Evolutionary conservation across 176 grass and related monocot genomes (phyloP).

Genomic region (Themeda triandra): DNA sequence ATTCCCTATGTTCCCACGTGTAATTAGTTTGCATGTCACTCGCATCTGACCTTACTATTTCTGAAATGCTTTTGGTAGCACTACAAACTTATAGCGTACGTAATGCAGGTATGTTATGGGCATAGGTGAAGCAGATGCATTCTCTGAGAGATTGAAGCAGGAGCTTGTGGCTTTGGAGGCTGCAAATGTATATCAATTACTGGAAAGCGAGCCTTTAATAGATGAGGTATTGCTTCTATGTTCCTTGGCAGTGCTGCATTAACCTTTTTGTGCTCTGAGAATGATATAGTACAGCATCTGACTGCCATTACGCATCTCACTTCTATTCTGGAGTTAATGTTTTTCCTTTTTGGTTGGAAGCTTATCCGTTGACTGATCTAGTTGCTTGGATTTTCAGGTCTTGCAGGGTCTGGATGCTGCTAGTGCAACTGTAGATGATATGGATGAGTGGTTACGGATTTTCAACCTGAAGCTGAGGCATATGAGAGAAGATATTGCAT

Average conservation of each 20-base stretch:
- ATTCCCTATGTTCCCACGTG: neutral
- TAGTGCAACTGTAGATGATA: conserved; percentile 77
- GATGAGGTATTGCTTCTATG: conserved; percentile 65
- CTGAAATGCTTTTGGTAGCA: conserved; percentile 19
- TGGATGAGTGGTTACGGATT: conserved; percentile 96
- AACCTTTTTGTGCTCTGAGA: conserved; percentile 10
- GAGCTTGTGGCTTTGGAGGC: conserved; percentile 95
- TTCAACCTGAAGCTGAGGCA: conserved; percentile 96
- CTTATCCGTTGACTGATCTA: conserved; percentile 21
- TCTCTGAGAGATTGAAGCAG: conserved; percentile 95
- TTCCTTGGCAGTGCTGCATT: conserved; percentile 8
- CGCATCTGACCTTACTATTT: conserved; percentile 9
- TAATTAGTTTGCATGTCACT: conserved; percentile 14
- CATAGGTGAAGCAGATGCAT: conserved; percentile 96
- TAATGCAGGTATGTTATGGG: conserved; percentile 96
- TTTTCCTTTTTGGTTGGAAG: neutral
- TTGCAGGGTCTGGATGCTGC: conserved; percentile 80
- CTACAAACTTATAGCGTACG: conserved; percentile 20
- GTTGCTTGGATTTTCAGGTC: conserved; percentile 63
- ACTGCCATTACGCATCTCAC: neutral
- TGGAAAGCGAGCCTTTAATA: conserved; percentile 89
- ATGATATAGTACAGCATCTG: conserved; percentile 14
- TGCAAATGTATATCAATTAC: conserved; percentile 87
- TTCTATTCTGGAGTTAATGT: neutral
- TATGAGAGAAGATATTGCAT: conserved; percentile 99